These are phyloP conservation scores for Aspergillus incahuasiensis DNA, from an alignment of 495 filamentous ascomycete species.

Conservation along the genomic window DNA sequence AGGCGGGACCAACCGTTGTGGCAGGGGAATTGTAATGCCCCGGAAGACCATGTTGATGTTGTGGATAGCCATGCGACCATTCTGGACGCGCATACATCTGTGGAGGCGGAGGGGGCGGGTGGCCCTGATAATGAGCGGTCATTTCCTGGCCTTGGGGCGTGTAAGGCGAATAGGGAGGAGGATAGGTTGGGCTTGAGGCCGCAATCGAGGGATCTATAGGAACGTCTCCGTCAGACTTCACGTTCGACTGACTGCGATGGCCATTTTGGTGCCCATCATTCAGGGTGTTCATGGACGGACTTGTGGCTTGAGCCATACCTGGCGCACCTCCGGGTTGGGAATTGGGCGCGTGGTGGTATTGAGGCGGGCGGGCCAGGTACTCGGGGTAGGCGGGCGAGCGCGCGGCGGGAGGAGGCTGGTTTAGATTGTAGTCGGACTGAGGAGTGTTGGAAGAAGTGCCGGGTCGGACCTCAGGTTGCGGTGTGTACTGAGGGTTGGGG, in stretches of 20 bases:
- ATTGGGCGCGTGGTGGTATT: constrained; percentile 66
- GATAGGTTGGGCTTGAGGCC: constrained; percentile 85
- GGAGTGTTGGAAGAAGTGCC: constrained; percentile 71
- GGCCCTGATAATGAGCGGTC: constrained; percentile 56
- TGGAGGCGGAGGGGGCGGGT: constrained; percentile 51
- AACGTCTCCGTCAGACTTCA: constrained; percentile 90
- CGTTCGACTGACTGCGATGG: constrained; percentile 58
- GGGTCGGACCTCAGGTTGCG: constrained; percentile 73
- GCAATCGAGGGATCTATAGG: constrained; percentile 99
- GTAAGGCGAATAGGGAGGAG: constrained; percentile 81
- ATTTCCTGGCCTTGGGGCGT: constrained; percentile 76
- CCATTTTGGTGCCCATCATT: constrained; percentile 68
- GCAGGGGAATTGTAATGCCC: constrained; percentile 58
- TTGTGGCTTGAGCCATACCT: constrained; percentile 96
- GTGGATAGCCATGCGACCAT: constrained; percentile 72
- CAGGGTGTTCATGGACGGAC: constrained; percentile 84
- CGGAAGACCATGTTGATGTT: constrained; percentile 58
- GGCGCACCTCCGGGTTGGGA: constrained; percentile 70
- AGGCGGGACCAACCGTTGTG: constrained; percentile 54
- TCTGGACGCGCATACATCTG: constrained; percentile 77
- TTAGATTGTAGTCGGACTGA: constrained; percentile 81
- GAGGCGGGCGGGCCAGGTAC: constrained; percentile 57
- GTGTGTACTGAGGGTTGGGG: constrained; percentile 49
- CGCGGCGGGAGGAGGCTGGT: constrained; percentile 65
- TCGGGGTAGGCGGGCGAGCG: constrained; percentile 78